Evolutionary conservation across 192 early-diverging fungal genomes (phyloP).

Genomic region (Coemansia sp.): DNA sequence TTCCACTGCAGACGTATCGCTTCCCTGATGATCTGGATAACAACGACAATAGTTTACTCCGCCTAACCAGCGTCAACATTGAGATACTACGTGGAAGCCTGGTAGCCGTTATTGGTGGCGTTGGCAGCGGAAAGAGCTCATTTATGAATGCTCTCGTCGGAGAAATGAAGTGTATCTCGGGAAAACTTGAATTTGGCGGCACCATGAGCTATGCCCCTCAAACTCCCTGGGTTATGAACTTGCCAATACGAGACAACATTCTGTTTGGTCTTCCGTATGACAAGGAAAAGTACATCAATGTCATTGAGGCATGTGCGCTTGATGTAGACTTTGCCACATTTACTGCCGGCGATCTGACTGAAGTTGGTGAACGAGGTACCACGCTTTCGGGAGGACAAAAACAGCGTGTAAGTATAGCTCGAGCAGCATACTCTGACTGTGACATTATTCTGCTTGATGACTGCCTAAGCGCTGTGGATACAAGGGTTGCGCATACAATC

Average conservation of each 20-base stretch:
- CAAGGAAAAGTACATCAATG: slow-evolving; percentile 58
- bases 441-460: slow-evolving; percentile 80
- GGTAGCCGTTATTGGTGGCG: slow-evolving; percentile 62
- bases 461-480: slow-evolving; percentile 62
- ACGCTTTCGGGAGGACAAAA: slow-evolving; percentile 71
- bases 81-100: slow-evolving; percentile 54
- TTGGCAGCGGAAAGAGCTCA: slow-evolving; percentile 67
- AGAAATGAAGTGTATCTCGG: slow-evolving; percentile 55
- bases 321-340: slow-evolving; percentile 63
- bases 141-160: slow-evolving; percentile 55
- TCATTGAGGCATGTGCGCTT: slow-evolving; percentile 68
- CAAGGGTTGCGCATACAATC: slow-evolving; percentile 46
- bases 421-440: slow-evolving; percentile 72
- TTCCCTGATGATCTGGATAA: slow-evolving; percentile 2
- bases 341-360: slow-evolving; percentile 67
- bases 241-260: slow-evolving; percentile 69
- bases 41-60: background rate
- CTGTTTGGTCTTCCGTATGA: slow-evolving; percentile 66
- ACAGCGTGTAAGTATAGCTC: slow-evolving; percentile 73
- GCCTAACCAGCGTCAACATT: slow-evolving; percentile 48
- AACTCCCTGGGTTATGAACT: slow-evolving; percentile 59
- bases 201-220: slow-evolving; percentile 54
- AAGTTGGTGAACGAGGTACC: slow-evolving; percentile 65
- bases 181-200: slow-evolving; percentile 38
- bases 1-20: slow-evolving; percentile 12